These are phyloP conservation scores for Puccinia hordei DNA, from an alignment of 1,284 basidiomycete species.

Conservation along the genomic window DNA sequence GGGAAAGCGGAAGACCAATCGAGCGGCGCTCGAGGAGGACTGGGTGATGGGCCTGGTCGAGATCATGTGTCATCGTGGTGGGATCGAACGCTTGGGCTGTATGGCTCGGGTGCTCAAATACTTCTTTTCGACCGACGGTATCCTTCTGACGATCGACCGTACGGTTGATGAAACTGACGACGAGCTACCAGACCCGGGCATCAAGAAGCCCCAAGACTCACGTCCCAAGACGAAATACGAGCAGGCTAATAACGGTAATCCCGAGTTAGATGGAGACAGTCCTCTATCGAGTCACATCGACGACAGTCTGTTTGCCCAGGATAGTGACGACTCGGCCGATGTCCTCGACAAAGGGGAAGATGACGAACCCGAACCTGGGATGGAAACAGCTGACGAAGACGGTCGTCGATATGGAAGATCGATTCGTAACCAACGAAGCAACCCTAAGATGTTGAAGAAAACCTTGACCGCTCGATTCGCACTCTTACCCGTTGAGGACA, in stretches of 20 bases:
- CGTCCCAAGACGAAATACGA: not conserved
- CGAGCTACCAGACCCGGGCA: not conserved
- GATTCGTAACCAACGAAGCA: constrained; percentile 7
- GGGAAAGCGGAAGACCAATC: constrained; percentile 5
- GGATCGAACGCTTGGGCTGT: constrained; percentile 34
- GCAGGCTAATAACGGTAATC: not conserved
- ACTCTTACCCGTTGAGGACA: not conserved
- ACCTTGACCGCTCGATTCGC: not conserved
- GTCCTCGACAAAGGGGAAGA: constrained; percentile 20
- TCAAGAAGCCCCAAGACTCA: not conserved
- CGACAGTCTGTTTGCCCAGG: not conserved
- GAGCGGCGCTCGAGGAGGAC: constrained; percentile 15
- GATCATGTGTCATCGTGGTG: constrained; percentile 38
- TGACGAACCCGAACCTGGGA: constrained; percentile 1
- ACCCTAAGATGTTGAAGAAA: constrained; percentile 14
- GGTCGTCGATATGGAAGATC: constrained; percentile 24
- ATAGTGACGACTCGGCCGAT: not conserved
- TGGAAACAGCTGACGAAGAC: constrained; percentile 27
- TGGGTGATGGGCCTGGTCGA: constrained; percentile 42
- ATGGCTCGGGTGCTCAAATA: constrained; percentile 31
- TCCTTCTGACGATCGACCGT: not conserved
- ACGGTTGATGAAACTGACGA: constrained; percentile 8
- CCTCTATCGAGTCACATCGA: not conserved
- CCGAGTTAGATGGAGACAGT: not conserved
- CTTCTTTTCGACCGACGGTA: constrained; percentile 26